phyloP scores from a whole-genome alignment of 1,139 yeast species.

The Diutina ranongensis region DNA sequence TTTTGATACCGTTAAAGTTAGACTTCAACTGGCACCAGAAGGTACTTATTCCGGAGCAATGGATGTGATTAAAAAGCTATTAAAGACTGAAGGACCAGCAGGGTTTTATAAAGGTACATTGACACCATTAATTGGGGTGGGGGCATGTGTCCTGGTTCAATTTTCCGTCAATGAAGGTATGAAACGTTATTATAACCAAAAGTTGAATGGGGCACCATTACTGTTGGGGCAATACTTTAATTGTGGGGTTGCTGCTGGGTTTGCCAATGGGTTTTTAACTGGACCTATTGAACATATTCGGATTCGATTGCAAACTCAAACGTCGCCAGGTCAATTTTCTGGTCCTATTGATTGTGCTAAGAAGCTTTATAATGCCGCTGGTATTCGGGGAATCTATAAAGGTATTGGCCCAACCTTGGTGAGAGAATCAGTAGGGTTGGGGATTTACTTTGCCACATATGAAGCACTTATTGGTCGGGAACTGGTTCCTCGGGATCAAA shows the following conservation, averaged over 20 bases:
- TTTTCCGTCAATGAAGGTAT: constrained; percentile 84
- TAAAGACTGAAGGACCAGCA: constrained; percentile 61
- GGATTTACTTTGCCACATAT: constrained; percentile 78
- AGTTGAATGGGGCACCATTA: constrained; percentile 28
- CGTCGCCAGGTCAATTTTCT: constrained; percentile 33
- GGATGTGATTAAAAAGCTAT: constrained; percentile 61
- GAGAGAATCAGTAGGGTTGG: constrained; percentile 83
- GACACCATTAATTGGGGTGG: constrained; percentile 81
- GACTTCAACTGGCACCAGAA: constrained; percentile 75
- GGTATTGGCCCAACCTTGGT: constrained; percentile 72
- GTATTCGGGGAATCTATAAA: constrained; percentile 55
- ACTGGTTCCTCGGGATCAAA: constrained; percentile 44
- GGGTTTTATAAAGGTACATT: constrained; percentile 86
- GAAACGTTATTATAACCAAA: constrained; percentile 59
- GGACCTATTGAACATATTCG: constrained; percentile 91
- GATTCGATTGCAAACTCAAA: constrained; percentile 81
- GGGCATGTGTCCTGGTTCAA: constrained; percentile 71
- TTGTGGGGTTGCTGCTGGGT: constrained; percentile 83
- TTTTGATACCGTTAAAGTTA: constrained; percentile 85
- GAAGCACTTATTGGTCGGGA: constrained; percentile 74
- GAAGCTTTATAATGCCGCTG: constrained; percentile 41
- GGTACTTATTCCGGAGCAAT: constrained; percentile 66
- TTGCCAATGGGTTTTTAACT: constrained; percentile 79
- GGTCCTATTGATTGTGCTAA: constrained; percentile 78
- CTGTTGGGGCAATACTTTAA: constrained; percentile 51